phyloP scores from a whole-genome alignment of 2,329 filamentous ascomycete species.

The Xylaria sp. region DNA sequence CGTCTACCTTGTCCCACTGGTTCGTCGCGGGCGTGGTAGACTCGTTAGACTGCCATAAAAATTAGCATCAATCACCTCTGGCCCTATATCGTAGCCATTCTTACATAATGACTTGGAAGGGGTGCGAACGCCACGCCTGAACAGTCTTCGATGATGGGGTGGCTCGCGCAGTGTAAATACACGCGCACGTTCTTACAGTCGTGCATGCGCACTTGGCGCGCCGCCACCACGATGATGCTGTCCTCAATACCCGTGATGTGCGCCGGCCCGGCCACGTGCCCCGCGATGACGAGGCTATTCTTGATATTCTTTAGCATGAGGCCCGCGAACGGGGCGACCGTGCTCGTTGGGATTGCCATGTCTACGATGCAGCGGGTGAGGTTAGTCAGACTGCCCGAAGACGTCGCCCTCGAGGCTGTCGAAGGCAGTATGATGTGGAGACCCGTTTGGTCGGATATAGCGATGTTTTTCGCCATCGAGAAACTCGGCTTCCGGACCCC shows the following conservation, averaged over 20 bases:
- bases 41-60: slow-evolving; percentile 46
- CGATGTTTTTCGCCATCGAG: slow-evolving; percentile 68
- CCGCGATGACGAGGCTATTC: slow-evolving; percentile 79
- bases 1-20: slow-evolving; percentile 90
- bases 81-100: slow-evolving; percentile 47
- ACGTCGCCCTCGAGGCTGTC: slow-evolving; percentile 75
- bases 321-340: slow-evolving; percentile 74
- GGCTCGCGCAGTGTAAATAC: slow-evolving; percentile 82
- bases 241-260: slow-evolving; percentile 82
- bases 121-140: slow-evolving; percentile 80
- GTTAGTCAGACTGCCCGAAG: slow-evolving; percentile 77
- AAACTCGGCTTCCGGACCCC: slow-evolving; percentile 71
- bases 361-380: slow-evolving; percentile 80
- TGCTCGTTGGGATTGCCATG: slow-evolving; percentile 74
- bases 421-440: slow-evolving; percentile 81
- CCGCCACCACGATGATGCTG: slow-evolving; percentile 80
- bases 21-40: slow-evolving; percentile 61
- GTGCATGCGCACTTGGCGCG: slow-evolving; percentile 93
- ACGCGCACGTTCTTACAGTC: slow-evolving; percentile 83
- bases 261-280: slow-evolving; percentile 80
- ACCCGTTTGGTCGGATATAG: slow-evolving; percentile 73
- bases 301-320: slow-evolving; percentile 74
- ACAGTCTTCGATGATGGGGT: slow-evolving; percentile 96
- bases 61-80: slow-evolving; percentile 6
- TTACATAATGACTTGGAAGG: slow-evolving; percentile 75